A percentile compares a stretch with the other conserved stretches of the same genome.
Evolutionary conservation across 352 stramenopile species (phyloP).

Genomic region (Globisporangium alternatum): DNA sequence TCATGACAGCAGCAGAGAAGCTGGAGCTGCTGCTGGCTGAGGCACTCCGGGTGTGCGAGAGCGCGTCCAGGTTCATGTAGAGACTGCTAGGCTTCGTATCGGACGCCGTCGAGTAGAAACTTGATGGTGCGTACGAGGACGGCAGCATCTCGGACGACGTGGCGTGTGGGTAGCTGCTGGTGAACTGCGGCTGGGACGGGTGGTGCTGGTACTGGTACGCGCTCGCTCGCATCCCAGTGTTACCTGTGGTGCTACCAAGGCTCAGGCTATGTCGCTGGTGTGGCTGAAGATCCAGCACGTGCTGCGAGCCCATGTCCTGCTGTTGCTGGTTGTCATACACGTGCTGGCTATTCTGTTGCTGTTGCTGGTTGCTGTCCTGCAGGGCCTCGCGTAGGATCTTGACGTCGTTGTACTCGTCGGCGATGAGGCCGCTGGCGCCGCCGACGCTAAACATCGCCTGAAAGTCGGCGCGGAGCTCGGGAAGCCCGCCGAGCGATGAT

Average conservation of each 20-base stretch:
- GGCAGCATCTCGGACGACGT: too few relatives aligned
- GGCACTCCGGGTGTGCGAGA: conserved; percentile 6
- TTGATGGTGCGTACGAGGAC: not conserved
- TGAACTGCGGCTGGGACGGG: not conserved
- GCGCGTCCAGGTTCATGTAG: conserved; percentile 16
- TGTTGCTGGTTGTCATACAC: not conserved
- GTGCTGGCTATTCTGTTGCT: not conserved
- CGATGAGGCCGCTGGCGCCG: not conserved
- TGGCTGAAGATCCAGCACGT: too few relatives aligned
- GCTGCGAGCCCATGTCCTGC: too few relatives aligned
- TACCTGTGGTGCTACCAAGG: too few relatives aligned
- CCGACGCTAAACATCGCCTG: not conserved
- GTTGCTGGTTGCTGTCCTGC: conserved; percentile 13
- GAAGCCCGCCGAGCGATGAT: not conserved
- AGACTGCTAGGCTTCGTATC: conserved; percentile 11
- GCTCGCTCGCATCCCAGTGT: not conserved
- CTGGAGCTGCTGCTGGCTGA: too few relatives aligned
- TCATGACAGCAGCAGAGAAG: too few relatives aligned
- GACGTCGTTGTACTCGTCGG: conserved; percentile 18
- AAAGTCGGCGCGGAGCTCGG: conserved; percentile 5
- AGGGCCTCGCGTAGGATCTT: conserved; percentile 19
- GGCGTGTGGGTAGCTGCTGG: too few relatives aligned
- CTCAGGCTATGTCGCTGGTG: too few relatives aligned
- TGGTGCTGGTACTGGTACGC: not conserved
- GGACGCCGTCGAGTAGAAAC: not conserved